Conservation (phyloP, 305 asterid genomes). For the Stenogyne calaminthoides region DNA sequence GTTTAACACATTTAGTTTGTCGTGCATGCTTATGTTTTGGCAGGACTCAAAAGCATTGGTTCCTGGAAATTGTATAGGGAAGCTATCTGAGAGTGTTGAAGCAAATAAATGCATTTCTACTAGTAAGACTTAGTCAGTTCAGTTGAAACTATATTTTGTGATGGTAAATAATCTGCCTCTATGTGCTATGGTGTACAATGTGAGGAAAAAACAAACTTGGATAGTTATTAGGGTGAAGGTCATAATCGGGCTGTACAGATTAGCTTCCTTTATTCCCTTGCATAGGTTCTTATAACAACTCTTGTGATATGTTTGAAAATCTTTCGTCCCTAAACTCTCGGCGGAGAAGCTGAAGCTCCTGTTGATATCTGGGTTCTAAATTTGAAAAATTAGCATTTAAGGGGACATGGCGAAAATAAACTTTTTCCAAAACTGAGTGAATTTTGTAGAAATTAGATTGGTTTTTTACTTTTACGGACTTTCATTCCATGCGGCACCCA, state of each 20-base stretch:
- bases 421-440: background rate
- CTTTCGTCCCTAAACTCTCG: background rate
- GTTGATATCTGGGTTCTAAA: background rate
- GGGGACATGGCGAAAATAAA: background rate
- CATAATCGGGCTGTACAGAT: background rate
- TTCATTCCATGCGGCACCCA: background rate
- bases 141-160: slow-evolving; percentile 7
- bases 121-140: slow-evolving; percentile 7
- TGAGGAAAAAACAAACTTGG: background rate
- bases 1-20: background rate
- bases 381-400: background rate
- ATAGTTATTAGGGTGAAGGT: slow-evolving; percentile 1
- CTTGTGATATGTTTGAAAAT: background rate
- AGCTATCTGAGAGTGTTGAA: slow-evolving; percentile 22
- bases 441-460: background rate
- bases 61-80: slow-evolving; percentile 13
- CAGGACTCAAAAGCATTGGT: slow-evolving; percentile 28
- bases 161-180: slow-evolving; percentile 15
- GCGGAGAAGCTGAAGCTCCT: background rate
- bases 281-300: background rate
- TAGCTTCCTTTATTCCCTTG: slow-evolving; percentile 5
- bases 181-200: background rate
- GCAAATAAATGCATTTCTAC: slow-evolving; percentile 18
- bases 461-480: background rate
- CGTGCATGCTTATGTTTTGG: slow-evolving; percentile 11